phyloP scores from a whole-genome alignment of 108 stramenopile species.

The Nannochloropsis gaditana region DNA sequence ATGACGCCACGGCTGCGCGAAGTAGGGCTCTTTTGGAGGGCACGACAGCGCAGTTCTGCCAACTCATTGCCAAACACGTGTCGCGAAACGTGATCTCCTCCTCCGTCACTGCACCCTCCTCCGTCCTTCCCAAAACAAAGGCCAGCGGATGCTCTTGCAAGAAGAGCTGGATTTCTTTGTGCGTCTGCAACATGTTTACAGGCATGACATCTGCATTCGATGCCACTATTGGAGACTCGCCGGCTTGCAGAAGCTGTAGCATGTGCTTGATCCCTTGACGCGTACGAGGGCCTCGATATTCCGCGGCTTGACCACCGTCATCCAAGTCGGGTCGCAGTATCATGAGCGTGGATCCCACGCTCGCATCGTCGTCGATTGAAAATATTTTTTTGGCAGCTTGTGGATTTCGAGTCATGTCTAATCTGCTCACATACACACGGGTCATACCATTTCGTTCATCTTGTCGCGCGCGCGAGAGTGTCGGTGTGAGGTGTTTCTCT shows the following conservation, averaged over 20 bases:
- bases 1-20: neutral
- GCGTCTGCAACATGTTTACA: neutral
- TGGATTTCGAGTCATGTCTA: neutral
- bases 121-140: neutral
- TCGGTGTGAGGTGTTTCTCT: neutral
- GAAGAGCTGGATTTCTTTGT: conserved; percentile 4
- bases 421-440: neutral
- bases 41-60: neutral
- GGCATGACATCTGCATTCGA: neutral
- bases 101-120: neutral
- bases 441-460: neutral
- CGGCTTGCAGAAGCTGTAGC: neutral
- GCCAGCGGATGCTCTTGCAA: conserved; percentile 17
- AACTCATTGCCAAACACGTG: neutral
- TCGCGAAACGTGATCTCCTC: neutral
- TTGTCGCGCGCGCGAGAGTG: neutral
- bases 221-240: neutral
- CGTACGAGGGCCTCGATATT: neutral
- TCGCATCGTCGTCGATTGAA: neutral
- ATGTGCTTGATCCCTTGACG: neutral
- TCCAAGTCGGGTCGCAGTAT: neutral
- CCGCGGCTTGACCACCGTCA: neutral
- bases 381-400: neutral
- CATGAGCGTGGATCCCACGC: neutral
- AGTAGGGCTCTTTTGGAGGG: neutral